A percentile compares a stretch with the other conserved stretches of the same genome.
Evolutionary conservation across 345 rosid genomes (phyloP).

Genomic region (Eucalyptus globulus): DNA sequence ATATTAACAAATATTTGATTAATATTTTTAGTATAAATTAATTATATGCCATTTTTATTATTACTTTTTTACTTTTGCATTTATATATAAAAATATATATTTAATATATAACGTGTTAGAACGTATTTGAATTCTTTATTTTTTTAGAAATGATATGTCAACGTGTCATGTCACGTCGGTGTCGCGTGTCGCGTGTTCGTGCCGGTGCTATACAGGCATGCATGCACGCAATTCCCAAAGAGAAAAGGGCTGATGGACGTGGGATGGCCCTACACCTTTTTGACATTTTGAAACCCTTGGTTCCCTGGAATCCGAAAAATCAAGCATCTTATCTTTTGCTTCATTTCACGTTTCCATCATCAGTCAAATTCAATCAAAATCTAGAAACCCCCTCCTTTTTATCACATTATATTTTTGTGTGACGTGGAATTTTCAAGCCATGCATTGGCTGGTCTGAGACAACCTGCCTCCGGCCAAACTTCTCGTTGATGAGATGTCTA

Average conservation of each 20-base stretch:
- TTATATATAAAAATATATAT: too few relatives aligned
- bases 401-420: neutral
- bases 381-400: neutral
- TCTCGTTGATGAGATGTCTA: neutral
- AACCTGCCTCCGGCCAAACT: neutral
- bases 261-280: neutral
- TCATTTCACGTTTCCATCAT: neutral
- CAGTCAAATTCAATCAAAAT: neutral
- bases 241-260: neutral
- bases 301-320: neutral
- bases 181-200: too few relatives aligned
- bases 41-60: too few relatives aligned
- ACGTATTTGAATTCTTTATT: rapidly evolving
- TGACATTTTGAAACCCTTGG: neutral
- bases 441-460: neutral
- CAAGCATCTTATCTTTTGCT: neutral
- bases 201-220: too few relatives aligned
- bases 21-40: too few relatives aligned
- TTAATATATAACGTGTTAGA: too few relatives aligned
- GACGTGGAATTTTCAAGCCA: neutral
- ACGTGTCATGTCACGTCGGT: too few relatives aligned
- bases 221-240: neutral
- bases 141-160: rapidly evolving
- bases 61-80: too few relatives aligned
- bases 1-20: too few relatives aligned